Evolutionary conservation across 306 rosid species (phyloP).

Genomic region (Senna siamea): DNA sequence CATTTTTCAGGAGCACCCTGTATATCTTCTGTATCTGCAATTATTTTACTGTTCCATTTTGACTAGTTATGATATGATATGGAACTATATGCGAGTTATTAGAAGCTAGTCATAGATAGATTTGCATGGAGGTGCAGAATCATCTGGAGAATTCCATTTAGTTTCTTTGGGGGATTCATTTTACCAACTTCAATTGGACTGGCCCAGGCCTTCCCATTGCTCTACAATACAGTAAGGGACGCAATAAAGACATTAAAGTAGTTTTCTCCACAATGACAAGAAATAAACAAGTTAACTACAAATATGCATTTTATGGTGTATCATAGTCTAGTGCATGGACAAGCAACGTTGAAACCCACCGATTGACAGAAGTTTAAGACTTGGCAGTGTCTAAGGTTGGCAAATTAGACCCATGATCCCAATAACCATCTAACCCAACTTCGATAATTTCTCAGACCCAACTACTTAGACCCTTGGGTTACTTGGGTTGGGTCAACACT

Average conservation of each 20-base stretch:
- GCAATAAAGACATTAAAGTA: not conserved
- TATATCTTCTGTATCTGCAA: conserved; percentile 25
- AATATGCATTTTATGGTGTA: conserved; percentile 2
- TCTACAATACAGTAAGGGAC: not conserved
- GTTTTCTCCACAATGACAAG: conserved; percentile 24
- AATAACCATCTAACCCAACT: too few relatives aligned
- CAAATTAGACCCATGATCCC: too few relatives aligned
- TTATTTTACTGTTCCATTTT: conserved; percentile 20
- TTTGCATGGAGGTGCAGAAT: conserved; percentile 5
- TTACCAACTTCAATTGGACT: conserved; percentile 16
- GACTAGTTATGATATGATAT: not conserved
- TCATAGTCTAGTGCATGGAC: not conserved
- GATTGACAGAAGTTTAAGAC: not conserved
- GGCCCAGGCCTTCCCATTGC: conserved; percentile 7
- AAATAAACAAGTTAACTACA: conserved; percentile 20
- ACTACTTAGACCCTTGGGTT: too few relatives aligned
- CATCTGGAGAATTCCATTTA: conserved; percentile 20
- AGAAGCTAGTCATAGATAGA: not conserved
- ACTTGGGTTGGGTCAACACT: too few relatives aligned
- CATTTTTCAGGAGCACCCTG: conserved; percentile 16
- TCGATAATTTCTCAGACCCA: too few relatives aligned
- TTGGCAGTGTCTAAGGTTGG: too few relatives aligned
- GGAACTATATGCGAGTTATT: not conserved
- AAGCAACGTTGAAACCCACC: not conserved
- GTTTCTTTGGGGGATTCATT: not conserved